Evolutionary conservation across 2,329 filamentous ascomycete species (phyloP).

Genomic region (Coniella lustricola): DNA sequence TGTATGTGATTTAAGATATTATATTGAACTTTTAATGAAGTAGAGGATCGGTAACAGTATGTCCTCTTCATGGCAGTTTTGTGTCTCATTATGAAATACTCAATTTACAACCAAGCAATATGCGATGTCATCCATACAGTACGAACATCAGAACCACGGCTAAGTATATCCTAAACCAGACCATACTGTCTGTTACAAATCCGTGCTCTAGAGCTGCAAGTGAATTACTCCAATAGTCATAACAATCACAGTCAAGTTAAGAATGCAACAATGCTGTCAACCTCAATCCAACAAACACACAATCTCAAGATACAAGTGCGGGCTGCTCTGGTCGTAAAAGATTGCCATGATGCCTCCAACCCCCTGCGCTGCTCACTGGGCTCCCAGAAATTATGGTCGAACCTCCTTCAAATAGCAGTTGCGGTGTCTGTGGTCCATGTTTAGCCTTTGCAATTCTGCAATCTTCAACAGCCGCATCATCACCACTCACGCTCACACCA

Average conservation of each 20-base stretch:
- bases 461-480: not conserved
- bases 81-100: not conserved
- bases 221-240: too few species aligned
- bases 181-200: not conserved
- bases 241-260: too few species aligned
- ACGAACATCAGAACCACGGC: not conserved
- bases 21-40: too few species aligned
- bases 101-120: constrained; percentile 1
- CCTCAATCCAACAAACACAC: too few species aligned
- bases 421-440: constrained; percentile 9
- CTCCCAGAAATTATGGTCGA: constrained; percentile 7
- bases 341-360: constrained; percentile 9
- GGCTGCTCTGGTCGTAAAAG: not conserved
- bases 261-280: too few species aligned
- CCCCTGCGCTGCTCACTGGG: constrained; percentile 13
- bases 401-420: constrained; percentile 13
- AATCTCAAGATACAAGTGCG: not conserved
- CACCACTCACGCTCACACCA: not conserved
- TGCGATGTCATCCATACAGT: not conserved
- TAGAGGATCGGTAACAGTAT: too few species aligned
- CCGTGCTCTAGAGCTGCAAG: too few species aligned
- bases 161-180: constrained; percentile 2
- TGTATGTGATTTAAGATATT: too few species aligned
- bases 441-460: constrained; percentile 4
- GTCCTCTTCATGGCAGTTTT: not conserved